Percentiles rank a stretch among this genome's conserved stretches.
Conservation (phyloP, 192 early-diverging fungal genomes). For the Neocallimastix lanati region DNA sequence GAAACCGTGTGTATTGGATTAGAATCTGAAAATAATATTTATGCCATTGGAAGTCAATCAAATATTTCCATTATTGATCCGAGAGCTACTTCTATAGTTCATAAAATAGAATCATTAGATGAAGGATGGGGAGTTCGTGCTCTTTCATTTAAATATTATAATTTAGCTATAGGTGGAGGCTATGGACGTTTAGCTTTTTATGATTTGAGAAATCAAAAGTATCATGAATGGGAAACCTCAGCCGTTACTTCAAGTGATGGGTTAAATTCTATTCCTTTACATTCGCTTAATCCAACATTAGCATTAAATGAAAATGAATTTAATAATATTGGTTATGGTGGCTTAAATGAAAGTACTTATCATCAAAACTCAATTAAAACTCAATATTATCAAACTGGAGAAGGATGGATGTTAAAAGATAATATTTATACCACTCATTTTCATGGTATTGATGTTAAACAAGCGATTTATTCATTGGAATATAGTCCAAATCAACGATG, state of each 20-base stretch:
- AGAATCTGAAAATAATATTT: neutral
- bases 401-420: conserved; percentile 29
- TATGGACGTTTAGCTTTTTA: conserved; percentile 41
- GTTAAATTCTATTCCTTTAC: neutral
- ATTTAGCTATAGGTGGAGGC: conserved; percentile 44
- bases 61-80: neutral
- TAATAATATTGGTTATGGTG: conserved; percentile 1
- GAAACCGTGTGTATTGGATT: neutral
- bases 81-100: conserved; percentile 10
- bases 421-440: conserved; percentile 22
- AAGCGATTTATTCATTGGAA: conserved; percentile 39
- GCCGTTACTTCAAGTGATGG: neutral
- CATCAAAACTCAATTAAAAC: neutral
- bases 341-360: neutral
- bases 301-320: neutral
- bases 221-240: conserved; percentile 19
- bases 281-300: neutral
- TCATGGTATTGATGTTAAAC: conserved; percentile 19
- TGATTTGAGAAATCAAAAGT: conserved; percentile 30
- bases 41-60: neutral
- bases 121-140: conserved; percentile 53
- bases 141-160: conserved; percentile 15
- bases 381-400: conserved; percentile 14
- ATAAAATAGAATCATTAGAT: conserved; percentile 32
- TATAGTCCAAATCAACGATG: conserved; percentile 7